These are phyloP conservation scores for Brassica carinata DNA, from an alignment of 345 rosid genomes.

Conservation along the genomic window DNA sequence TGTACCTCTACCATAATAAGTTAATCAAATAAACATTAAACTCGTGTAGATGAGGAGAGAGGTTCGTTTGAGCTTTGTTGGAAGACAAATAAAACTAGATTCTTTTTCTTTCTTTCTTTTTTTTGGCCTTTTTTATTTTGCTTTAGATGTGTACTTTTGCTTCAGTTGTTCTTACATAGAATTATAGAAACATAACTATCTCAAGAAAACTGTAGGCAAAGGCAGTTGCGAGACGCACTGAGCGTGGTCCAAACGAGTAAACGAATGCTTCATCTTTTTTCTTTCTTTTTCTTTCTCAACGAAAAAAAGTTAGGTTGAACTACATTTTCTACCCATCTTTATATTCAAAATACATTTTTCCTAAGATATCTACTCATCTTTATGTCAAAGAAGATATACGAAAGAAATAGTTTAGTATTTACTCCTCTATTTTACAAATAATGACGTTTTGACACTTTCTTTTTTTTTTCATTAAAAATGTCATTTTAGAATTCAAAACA, in stretches of 20 bases:
- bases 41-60: constrained; percentile 25
- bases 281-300: not conserved
- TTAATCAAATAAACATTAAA: constrained; percentile 15
- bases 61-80: constrained; percentile 3
- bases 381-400: not conserved
- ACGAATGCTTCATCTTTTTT: not conserved
- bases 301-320: not conserved
- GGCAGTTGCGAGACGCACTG: constrained; percentile 8
- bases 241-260: constrained; percentile 22
- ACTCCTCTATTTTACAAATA: too few relatives aligned
- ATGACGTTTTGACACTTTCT: too few relatives aligned
- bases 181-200: constrained; percentile 1
- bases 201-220: not conserved
- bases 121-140: not conserved
- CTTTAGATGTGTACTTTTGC: not conserved
- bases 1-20: constrained; percentile 23
- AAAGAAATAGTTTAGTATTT: not conserved
- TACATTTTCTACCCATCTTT: not conserved
- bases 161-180: not conserved
- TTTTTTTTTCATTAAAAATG: too few relatives aligned
- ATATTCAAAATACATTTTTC: not conserved
- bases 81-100: constrained; percentile 12
- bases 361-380: not conserved
- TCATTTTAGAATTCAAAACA: too few relatives aligned
- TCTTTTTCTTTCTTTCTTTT: constrained; percentile 13